These are phyloP conservation scores for Monosporascus cannonballus DNA, from an alignment of 2,329 filamentous ascomycete species.

Conservation along the genomic window DNA sequence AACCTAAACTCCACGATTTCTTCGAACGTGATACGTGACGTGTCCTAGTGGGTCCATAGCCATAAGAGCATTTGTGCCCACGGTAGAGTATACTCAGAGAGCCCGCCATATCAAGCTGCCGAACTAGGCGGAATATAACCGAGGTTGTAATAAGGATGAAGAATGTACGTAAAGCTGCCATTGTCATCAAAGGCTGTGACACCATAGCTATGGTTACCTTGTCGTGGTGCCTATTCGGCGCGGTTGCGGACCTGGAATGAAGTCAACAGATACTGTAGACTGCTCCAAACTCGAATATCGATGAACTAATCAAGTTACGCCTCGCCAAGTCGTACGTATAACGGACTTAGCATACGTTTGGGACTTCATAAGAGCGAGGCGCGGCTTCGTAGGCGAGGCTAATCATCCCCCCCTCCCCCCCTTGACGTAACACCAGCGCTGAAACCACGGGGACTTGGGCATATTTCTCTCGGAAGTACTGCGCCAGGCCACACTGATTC, in stretches of 20 bases:
- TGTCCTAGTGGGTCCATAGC: too few relatives aligned
- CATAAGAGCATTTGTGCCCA: too few relatives aligned
- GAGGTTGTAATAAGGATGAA: too few relatives aligned
- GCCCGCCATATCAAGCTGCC: too few relatives aligned
- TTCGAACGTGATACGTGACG: too few relatives aligned
- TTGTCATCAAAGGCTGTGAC: too few relatives aligned
- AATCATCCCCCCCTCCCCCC: background rate
- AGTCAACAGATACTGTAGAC: background rate
- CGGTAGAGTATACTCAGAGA: too few relatives aligned
- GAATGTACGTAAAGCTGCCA: too few relatives aligned
- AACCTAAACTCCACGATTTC: too few relatives aligned
- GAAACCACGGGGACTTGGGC: background rate
- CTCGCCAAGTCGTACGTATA: background rate
- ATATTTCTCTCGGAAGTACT: background rate
- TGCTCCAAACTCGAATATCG: background rate
- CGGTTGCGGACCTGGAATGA: background rate
- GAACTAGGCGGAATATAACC: too few relatives aligned
- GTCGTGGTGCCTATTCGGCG: too few relatives aligned
- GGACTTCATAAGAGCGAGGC: background rate
- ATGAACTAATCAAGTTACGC: background rate
- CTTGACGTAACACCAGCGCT: background rate
- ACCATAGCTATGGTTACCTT: too few relatives aligned
- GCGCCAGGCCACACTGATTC: background rate
- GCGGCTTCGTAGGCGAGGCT: background rate
- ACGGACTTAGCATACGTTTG: background rate